phyloP scores from a whole-genome alignment of 1,139 yeast genomes.

The Pichia sp. region DNA sequence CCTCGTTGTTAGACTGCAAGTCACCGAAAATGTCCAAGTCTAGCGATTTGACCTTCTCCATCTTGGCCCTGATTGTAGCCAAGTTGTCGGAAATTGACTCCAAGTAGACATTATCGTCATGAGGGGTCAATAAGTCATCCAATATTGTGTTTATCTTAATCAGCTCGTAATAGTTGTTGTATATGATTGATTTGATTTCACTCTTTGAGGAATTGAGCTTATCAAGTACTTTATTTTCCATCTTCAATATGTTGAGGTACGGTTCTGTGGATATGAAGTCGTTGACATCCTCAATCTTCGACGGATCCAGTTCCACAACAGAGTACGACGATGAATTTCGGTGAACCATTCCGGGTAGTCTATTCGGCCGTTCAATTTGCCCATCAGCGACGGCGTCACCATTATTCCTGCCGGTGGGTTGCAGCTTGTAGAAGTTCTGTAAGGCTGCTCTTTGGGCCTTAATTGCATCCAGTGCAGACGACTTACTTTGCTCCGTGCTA shows the following conservation, averaged over 20 bases:
- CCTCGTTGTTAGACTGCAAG: no score
- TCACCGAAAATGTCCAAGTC: slow-evolving; percentile 11
- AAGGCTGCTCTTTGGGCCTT: slow-evolving; percentile 32
- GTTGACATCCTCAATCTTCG: slow-evolving; percentile 23
- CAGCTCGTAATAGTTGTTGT: slow-evolving; percentile 45
- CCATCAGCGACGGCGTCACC: neutral
- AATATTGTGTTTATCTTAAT: slow-evolving; percentile 39
- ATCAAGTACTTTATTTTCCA: slow-evolving; percentile 34
- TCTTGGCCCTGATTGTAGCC: slow-evolving; percentile 6
- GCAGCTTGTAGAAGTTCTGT: slow-evolving; percentile 37
- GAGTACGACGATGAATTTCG: slow-evolving; percentile 17
- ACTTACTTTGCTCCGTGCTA: no score
- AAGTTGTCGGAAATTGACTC: slow-evolving; percentile 7
- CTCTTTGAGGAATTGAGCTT: slow-evolving; percentile 38
- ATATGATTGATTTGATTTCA: slow-evolving; percentile 42
- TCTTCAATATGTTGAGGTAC: slow-evolving; percentile 30
- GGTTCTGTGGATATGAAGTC: slow-evolving; percentile 32
- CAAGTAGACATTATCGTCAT: slow-evolving; percentile 4
- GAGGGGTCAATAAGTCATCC: slow-evolving; percentile 11
- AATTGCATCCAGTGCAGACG: slow-evolving; percentile 7
- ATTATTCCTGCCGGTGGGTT: slow-evolving; percentile 19
- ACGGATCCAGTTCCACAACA: slow-evolving; percentile 4
- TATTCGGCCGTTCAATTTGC: no score
- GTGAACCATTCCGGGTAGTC: slow-evolving; percentile 1
- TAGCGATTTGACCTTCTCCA: slow-evolving; percentile 4